phyloP scores from a whole-genome alignment of 495 filamentous ascomycete species.

The Immersiella caudata region DNA sequence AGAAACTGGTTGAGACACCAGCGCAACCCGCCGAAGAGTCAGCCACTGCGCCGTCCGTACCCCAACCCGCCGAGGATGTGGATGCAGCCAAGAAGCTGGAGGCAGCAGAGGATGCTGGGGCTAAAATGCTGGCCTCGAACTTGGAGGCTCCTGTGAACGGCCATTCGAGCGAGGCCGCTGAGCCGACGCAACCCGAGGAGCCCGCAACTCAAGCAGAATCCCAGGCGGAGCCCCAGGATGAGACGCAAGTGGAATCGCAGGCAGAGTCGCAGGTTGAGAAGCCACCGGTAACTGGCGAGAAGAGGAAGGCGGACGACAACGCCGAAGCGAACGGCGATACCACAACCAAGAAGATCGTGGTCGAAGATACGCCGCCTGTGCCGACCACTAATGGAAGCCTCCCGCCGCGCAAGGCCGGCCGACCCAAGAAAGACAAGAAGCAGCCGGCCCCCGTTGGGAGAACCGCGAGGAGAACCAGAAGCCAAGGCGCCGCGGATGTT shows the following conservation, averaged over 20 bases:
- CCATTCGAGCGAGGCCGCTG: slow-evolving; percentile 21
- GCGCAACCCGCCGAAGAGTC: slow-evolving; percentile 15
- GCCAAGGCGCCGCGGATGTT: slow-evolving; percentile 45
- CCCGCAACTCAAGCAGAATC: slow-evolving; percentile 18
- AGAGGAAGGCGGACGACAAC: slow-evolving; percentile 9
- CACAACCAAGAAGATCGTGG: slow-evolving; percentile 5
- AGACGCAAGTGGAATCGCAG: too few relatives aligned
- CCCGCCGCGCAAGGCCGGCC: slow-evolving; percentile 32
- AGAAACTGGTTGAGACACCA: slow-evolving; percentile 10
- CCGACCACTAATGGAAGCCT: slow-evolving; percentile 10
- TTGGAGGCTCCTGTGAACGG: slow-evolving; percentile 13
- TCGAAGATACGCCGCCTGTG: not conserved
- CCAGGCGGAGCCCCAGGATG: not conserved
- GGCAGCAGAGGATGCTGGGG: slow-evolving; percentile 7
- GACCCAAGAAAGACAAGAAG: slow-evolving; percentile 45
- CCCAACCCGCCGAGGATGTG: not conserved
- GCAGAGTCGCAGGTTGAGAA: not conserved
- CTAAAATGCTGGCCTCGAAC: slow-evolving; percentile 19
- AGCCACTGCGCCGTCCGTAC: not conserved
- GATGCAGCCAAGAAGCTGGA: slow-evolving; percentile 8
- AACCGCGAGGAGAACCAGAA: slow-evolving; percentile 48
- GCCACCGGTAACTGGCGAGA: slow-evolving; percentile 7
- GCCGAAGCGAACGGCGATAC: slow-evolving; percentile 7
- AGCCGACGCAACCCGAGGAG: slow-evolving; percentile 29
- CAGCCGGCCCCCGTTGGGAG: slow-evolving; percentile 37